Conservation (phyloP, 2,329 filamentous ascomycete genomes). For the Claviceps maximensis region DNA sequence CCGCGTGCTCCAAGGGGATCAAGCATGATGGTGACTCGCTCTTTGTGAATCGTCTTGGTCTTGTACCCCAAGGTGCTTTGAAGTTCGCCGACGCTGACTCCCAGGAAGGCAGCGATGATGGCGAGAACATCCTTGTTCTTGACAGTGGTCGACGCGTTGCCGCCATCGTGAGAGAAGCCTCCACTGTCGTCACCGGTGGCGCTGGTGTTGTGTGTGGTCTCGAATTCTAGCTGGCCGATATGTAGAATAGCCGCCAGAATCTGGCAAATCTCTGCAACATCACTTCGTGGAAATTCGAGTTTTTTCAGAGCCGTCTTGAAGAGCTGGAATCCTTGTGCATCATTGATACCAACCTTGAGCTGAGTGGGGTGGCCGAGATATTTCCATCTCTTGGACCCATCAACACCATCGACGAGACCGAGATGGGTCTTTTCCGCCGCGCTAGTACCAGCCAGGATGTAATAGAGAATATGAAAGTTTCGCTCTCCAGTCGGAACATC, state of each 20-base stretch:
- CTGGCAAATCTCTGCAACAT: conserved; percentile 96
- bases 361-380: conserved; percentile 95
- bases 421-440: conserved; percentile 81
- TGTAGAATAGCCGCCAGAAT: conserved; percentile 89
- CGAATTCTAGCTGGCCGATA: conserved; percentile 92
- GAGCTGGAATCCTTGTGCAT: conserved; percentile 86
- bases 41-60: conserved; percentile 89
- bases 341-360: conserved; percentile 93
- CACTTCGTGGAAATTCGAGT: conserved; percentile 81
- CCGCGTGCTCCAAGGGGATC: conserved; percentile 80
- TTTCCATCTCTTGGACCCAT: conserved; percentile 68
- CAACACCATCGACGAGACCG: conserved; percentile 39
- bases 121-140: conserved; percentile 84
- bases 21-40: conserved; percentile 97
- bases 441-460: conserved; percentile 84
- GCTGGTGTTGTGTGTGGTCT: conserved; percentile 65
- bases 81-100: conserved; percentile 66
- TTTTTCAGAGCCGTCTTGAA: conserved; percentile 94
- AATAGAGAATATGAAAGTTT: conserved; percentile 94
- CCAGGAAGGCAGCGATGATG: conserved; percentile 88
- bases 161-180: conserved; percentile 90
- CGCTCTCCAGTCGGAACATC: conserved; percentile 90
- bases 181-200: conserved; percentile 80
- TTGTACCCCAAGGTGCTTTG: conserved; percentile 88
- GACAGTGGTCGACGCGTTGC: conserved; percentile 70